phyloP scores from a whole-genome alignment of 1,139 yeast species.

The Candida glucosophila region DNA sequence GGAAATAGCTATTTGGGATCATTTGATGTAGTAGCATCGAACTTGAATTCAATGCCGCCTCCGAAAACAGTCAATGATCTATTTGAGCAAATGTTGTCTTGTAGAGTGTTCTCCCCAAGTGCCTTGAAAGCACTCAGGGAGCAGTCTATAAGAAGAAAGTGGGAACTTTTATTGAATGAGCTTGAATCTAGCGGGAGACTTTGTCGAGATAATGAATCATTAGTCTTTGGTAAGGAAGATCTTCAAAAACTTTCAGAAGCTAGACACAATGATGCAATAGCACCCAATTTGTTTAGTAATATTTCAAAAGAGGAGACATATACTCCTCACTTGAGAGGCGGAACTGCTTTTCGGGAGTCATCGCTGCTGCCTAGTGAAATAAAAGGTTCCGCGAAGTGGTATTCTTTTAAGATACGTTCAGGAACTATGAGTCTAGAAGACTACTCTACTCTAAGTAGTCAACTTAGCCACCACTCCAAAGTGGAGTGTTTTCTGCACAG shows the following conservation, averaged over 20 bases:
- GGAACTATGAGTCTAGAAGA: constrained; percentile 26
- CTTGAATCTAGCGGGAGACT: constrained; percentile 11
- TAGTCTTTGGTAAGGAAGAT: too few relatives aligned
- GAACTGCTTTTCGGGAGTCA: too few relatives aligned
- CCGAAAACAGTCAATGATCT: constrained; percentile 28
- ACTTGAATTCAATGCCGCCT: constrained; percentile 27
- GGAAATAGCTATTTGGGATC: constrained; percentile 21
- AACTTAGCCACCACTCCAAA: constrained; percentile 15
- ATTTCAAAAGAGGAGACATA: neutral
- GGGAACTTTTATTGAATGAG: constrained; percentile 39
- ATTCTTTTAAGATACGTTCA: constrained; percentile 28
- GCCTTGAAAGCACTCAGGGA: constrained; percentile 24
- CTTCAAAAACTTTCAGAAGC: neutral
- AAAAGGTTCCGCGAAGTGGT: constrained; percentile 40
- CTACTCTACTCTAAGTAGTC: constrained; percentile 27
- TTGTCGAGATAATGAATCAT: too few relatives aligned
- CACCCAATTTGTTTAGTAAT: neutral
- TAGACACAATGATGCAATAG: neutral
- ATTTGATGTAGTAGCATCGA: constrained; percentile 22
- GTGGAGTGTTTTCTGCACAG: constrained; percentile 11
- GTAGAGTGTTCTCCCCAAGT: constrained; percentile 28
- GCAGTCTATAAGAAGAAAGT: constrained; percentile 30
- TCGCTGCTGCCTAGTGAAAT: neutral
- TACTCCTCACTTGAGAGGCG: too few relatives aligned
- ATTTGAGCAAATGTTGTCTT: constrained; percentile 31